Evolutionary conservation across 805 yeast species (phyloP), one percentile per base, ranked within the genome.

Genomic region (Lachancea meyersii): DNA sequence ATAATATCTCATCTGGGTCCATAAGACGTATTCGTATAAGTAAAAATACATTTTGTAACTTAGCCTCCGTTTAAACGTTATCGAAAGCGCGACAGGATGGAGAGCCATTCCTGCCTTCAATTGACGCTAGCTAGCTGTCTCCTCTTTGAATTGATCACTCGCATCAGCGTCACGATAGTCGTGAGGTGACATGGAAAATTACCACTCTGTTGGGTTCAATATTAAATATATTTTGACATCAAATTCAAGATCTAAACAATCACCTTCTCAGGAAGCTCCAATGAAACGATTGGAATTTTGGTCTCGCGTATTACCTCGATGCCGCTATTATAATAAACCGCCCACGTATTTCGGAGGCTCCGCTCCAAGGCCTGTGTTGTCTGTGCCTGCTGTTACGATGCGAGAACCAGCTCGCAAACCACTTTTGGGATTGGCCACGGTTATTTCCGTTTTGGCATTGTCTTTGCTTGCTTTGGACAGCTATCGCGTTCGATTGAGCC

Each of bases 381-480:
- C 19, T 14, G 9, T 18, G 14, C 11, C 8, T 10, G 6, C 19
- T 14, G 16, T n/a, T 13, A 9, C 34, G 5, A 18, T 31, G 13
- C 20, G 23, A 39, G 28, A 14, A 14, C 33, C 38, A 11, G 18
- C 23, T 33, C 44, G 44, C 35, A 47, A 43, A 22, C 48, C 53
- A 2, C 37, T 70, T 4, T 58, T 61, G 41, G 80, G 75, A 20
- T 35, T 73, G 3, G 61, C 72, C 0, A 49, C 71, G 2, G 57
- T 73, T 18, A 31, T 75, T 1, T 71, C 76, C 1, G 67, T 74
- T 52, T 46, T 66, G 5, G 62, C 72, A 7, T 51, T 76, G 38
- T 60, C 73, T 1, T 76, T 71, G 50, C 59, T 77, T 39, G 77
- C 81, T 1, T 45, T 76, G 7, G 81, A 77, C 49, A 75, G 72